Percentiles rank a stretch among this genome's conserved stretches.
Conservation (phyloP, 2,329 filamentous ascomycete genomes). For the Fusarium nodosum region DNA sequence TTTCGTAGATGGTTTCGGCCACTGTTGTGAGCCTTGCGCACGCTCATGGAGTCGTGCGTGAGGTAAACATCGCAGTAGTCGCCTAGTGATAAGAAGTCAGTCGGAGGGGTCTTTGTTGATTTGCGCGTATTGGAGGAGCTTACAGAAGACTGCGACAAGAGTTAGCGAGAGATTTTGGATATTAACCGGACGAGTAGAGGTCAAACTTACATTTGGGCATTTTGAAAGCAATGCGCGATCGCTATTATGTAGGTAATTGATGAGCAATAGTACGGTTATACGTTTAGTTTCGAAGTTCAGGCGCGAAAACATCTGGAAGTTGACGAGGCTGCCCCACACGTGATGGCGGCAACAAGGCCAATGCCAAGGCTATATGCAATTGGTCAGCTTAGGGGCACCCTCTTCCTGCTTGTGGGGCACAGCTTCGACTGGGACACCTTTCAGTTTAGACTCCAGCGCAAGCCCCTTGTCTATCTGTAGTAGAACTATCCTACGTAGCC, state of each 20-base stretch:
- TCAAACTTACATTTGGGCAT: conserved; percentile 88
- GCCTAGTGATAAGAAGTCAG: conserved; percentile 61
- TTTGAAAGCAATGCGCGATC: conserved; percentile 57
- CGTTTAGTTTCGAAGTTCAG: conserved; percentile 27
- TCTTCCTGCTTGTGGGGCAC: conserved; percentile 41
- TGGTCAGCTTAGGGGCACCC: conserved; percentile 29
- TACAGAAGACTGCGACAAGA: conserved; percentile 46
- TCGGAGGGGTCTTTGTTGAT: conserved; percentile 26
- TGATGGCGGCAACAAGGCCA: conserved; percentile 48
- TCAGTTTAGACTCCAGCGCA: conserved; percentile 45
- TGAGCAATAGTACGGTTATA: conserved; percentile 14
- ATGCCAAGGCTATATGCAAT: conserved; percentile 35
- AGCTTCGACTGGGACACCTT: conserved; percentile 52
- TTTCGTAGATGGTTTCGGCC: conserved; percentile 97
- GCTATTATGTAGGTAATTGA: conserved; percentile 26
- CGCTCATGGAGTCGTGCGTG: conserved; percentile 99
- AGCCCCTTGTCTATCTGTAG: conserved; percentile 39
- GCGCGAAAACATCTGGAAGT: conserved; percentile 43
- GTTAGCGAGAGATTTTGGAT: conserved; percentile 54
- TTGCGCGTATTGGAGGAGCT: conserved; percentile 27
- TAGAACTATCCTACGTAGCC: conserved; percentile 46
- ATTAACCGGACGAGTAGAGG: conserved; percentile 8
- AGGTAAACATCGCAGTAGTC: conserved; percentile 99
- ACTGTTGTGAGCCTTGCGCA: conserved; percentile 97
- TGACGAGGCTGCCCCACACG: conserved; percentile 52